These are phyloP conservation scores for Penicillium sp. DNA, from an alignment of 2,329 filamentous ascomycete genomes.

Conservation along the genomic window DNA sequence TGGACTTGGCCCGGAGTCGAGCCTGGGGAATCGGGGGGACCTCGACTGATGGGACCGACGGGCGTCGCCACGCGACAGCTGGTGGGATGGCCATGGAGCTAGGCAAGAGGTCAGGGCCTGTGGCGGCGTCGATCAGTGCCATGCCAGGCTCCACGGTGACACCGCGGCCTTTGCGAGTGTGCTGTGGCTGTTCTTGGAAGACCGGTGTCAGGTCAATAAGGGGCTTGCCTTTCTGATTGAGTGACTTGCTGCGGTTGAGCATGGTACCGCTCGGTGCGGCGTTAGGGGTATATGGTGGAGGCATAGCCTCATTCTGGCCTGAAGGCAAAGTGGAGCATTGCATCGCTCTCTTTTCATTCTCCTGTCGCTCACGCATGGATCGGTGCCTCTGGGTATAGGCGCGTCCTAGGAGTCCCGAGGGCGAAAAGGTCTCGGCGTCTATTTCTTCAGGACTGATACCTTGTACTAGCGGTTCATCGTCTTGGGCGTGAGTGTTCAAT, in stretches of 20 bases:
- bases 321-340: conserved; percentile 50
- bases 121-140: conserved; percentile 44
- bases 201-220: conserved; percentile 67
- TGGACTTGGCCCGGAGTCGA: conserved; percentile 37
- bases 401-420: conserved; percentile 39
- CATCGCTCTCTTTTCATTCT: conserved; percentile 34
- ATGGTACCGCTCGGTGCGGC: conserved; percentile 25
- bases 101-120: conserved; percentile 36
- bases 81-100: conserved; percentile 37
- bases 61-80: conserved; percentile 42
- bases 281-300: conserved; percentile 31
- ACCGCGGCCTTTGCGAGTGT: conserved; percentile 36
- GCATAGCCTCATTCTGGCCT: conserved; percentile 30
- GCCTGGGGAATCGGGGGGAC: conserved; percentile 8
- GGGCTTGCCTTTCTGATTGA: conserved; percentile 54
- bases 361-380: conserved; percentile 42
- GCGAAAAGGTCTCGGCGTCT: conserved; percentile 35
- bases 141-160: conserved; percentile 45
- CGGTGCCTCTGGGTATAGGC: conserved; percentile 42
- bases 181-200: conserved; percentile 61
- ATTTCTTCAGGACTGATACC: conserved; percentile 10
- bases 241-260: conserved; percentile 49
- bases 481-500: conserved; percentile 22
- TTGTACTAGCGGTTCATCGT: conserved; percentile 1
- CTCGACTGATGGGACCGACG: conserved; percentile 21